Conservation (phyloP, 2,329 filamentous ascomycete species). For the Zymoseptoria pseudotritici region DNA sequence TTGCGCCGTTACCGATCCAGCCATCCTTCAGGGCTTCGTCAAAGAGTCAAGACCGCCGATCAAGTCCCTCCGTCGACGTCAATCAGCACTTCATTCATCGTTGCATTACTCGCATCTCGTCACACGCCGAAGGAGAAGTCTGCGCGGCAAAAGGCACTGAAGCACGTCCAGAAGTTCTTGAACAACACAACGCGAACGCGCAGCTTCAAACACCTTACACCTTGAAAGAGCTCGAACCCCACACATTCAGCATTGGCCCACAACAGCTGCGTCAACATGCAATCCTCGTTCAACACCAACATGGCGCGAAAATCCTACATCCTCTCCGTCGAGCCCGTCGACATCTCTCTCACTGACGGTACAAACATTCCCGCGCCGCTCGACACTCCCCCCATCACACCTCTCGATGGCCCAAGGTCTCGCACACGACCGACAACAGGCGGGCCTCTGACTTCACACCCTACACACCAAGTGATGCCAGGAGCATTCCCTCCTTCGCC, state of each 20-base stretch:
- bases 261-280: not conserved
- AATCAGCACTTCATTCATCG: not conserved
- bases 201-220: not conserved
- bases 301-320: constrained; percentile 3
- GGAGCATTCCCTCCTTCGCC: constrained; percentile 18
- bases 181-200: not conserved
- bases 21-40: not conserved
- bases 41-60: not conserved
- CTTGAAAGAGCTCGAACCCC: not conserved
- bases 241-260: not conserved
- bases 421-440: constrained; percentile 26
- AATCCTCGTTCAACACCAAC: not conserved
- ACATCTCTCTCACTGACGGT: constrained; percentile 20
- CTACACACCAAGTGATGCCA: constrained; percentile 22
- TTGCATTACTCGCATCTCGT: not conserved
- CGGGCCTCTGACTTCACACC: constrained; percentile 30
- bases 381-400: constrained; percentile 19
- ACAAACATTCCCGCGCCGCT: constrained; percentile 22
- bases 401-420: constrained; percentile 3
- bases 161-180: not conserved
- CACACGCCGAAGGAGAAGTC: not conserved
- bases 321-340: constrained; percentile 18
- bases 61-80: not conserved
- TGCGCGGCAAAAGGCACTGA: not conserved
- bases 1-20: too few relatives aligned